Evolutionary conservation across 768 basidiomycete species (phyloP).

Genomic region (Boletus rubroflammeus): DNA sequence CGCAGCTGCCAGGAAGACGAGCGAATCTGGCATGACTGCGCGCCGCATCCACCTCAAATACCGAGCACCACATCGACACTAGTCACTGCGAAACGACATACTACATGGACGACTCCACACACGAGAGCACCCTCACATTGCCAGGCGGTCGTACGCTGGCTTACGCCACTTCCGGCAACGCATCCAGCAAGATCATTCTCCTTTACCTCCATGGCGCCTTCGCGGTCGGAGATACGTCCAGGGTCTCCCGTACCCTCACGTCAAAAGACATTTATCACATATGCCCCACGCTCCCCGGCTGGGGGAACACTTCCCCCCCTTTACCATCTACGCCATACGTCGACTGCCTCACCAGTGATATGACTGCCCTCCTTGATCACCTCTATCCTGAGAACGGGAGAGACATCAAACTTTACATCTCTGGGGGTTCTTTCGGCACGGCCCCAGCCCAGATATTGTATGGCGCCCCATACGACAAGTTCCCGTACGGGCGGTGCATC

Average conservation of each 20-base stretch:
- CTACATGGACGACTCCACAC: slow-evolving; percentile 4
- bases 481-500: slow-evolving; percentile 47
- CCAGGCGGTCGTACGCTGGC: slow-evolving; percentile 46
- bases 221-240: slow-evolving; percentile 42
- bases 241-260: slow-evolving; percentile 32
- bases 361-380: slow-evolving; percentile 45
- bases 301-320: slow-evolving; percentile 51
- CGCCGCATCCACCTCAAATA: neutral
- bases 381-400: slow-evolving; percentile 41
- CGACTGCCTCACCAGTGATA: slow-evolving; percentile 41
- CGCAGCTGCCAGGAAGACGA: neutral
- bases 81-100: neutral
- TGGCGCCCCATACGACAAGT: slow-evolving; percentile 46
- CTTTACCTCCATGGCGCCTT: slow-evolving; percentile 58
- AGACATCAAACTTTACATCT: slow-evolving; percentile 45
- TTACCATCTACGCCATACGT: slow-evolving; percentile 35
- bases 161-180: slow-evolving; percentile 51
- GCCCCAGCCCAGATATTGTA: slow-evolving; percentile 55
- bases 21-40: neutral
- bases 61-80: neutral
- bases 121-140: slow-evolving; percentile 22
- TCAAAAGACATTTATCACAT: slow-evolving; percentile 44
- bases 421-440: slow-evolving; percentile 54
- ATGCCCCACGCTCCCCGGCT: slow-evolving; percentile 54
- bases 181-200: slow-evolving; percentile 45